Evolutionary conservation across 2,329 filamentous ascomycete species (phyloP).

Genomic region (Fusarium sp.): DNA sequence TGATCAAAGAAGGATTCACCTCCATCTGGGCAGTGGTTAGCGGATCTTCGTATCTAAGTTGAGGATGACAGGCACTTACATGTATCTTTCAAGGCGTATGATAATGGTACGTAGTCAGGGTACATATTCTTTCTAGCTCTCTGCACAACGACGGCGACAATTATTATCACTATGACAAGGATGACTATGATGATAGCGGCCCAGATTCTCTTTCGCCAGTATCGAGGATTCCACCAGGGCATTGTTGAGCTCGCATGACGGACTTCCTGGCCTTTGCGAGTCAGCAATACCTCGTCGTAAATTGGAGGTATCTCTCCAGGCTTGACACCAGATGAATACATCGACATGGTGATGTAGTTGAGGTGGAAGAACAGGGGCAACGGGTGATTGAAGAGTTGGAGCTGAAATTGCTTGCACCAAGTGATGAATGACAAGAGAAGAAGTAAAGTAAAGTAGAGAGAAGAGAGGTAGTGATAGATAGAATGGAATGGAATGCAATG

Average conservation of each 20-base stretch:
- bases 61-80: slow-evolving; percentile 49
- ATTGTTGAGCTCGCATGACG: slow-evolving; percentile 39
- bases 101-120: slow-evolving; percentile 58
- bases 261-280: slow-evolving; percentile 27
- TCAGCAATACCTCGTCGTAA: slow-evolving; percentile 44
- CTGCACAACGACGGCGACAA: slow-evolving; percentile 57
- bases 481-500: neutral
- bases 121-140: slow-evolving; percentile 54
- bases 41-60: neutral
- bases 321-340: slow-evolving; percentile 20
- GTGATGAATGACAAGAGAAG: neutral
- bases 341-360: slow-evolving; percentile 12
- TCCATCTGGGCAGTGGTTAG: slow-evolving; percentile 50
- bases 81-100: slow-evolving; percentile 59
- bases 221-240: slow-evolving; percentile 58
- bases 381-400: neutral
- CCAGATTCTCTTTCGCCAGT: slow-evolving; percentile 65
- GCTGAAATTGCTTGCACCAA: neutral
- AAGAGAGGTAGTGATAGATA: neutral
- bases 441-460: neutral
- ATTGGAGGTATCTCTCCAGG: slow-evolving; percentile 37
- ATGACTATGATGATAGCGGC: slow-evolving; percentile 50
- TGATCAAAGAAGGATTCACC: slow-evolving; percentile 63
- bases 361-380: neutral
- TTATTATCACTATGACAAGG: slow-evolving; percentile 57